Evolutionary conservation across 202 grass and related monocot genomes (phyloP).

Genomic region (Thinopyrum obtusiflorum): DNA sequence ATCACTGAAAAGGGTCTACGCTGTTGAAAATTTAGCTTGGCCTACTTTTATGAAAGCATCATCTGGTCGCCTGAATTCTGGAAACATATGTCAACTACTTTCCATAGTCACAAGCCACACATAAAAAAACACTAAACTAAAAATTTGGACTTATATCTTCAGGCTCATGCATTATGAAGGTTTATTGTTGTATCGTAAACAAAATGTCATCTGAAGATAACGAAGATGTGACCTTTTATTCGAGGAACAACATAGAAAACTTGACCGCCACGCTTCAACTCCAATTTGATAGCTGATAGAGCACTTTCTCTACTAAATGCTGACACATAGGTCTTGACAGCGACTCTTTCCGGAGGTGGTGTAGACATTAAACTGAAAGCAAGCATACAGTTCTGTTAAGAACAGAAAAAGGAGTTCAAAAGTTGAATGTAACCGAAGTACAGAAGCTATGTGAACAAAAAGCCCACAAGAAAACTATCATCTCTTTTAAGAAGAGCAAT

Average conservation of each 20-base stretch:
- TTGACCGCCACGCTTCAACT: slow-evolving; percentile 84
- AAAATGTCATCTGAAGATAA: slow-evolving; percentile 24
- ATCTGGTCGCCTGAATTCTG: not conserved
- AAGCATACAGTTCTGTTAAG: slow-evolving; percentile 35
- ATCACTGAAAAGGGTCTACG: not conserved
- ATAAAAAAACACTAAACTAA: not conserved
- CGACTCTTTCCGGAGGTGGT: slow-evolving; percentile 89
- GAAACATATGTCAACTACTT: not conserved
- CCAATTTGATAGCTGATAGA: slow-evolving; percentile 77
- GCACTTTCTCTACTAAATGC: slow-evolving; percentile 79
- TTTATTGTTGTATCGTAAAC: slow-evolving; percentile 7
- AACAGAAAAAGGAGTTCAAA: slow-evolving; percentile 5
- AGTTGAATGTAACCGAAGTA: slow-evolving; percentile 2
- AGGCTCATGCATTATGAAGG: slow-evolving; percentile 15
- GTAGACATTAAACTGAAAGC: slow-evolving; percentile 89
- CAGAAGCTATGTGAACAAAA: not conserved
- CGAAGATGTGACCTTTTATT: slow-evolving; percentile 66
- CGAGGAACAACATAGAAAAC: slow-evolving; percentile 97
- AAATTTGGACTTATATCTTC: slow-evolving; percentile 8
- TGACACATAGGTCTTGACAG: slow-evolving; percentile 82
- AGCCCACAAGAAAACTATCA: not conserved
- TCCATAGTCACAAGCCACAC: not conserved
- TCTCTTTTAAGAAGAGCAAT: not conserved
- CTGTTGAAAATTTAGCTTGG: not conserved
- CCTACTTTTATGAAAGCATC: not conserved